Evolutionary conservation across 2,329 filamentous ascomycete species (phyloP).

Genomic region (Nigrospora osmanthi): DNA sequence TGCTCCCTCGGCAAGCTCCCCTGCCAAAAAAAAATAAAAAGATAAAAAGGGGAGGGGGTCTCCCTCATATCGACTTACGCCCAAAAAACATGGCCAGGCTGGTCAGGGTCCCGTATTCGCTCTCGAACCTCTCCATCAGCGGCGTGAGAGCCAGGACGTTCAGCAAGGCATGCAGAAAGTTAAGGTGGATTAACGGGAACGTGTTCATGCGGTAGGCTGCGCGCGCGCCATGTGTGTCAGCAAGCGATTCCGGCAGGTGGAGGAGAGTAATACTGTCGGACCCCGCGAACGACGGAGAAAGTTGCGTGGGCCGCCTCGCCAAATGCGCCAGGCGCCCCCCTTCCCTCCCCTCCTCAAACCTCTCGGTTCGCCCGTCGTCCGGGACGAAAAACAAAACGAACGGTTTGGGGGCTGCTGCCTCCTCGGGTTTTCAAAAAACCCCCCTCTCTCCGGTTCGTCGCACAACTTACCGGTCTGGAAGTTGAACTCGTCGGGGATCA

Average conservation of each 20-base stretch:
- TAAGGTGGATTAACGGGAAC: slow-evolving; percentile 78
- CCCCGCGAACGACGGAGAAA: too few relatives aligned
- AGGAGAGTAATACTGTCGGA: too few relatives aligned
- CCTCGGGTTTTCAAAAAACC: too few relatives aligned
- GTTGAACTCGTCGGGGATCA: slow-evolving; percentile 70
- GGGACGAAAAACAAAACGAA: too few relatives aligned
- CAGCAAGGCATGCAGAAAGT: slow-evolving; percentile 71
- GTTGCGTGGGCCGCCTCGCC: too few relatives aligned
- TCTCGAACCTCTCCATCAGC: slow-evolving; percentile 89
- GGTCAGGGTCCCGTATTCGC: slow-evolving; percentile 83
- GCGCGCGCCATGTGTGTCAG: slow-evolving; percentile 1
- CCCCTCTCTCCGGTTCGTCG: too few relatives aligned
- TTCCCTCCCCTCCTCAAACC: too few relatives aligned
- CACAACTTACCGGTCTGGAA: slow-evolving; percentile 58
- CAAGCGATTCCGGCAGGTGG: neutral
- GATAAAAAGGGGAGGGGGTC: too few relatives aligned
- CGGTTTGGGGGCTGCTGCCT: too few relatives aligned
- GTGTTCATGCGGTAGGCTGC: slow-evolving; percentile 95
- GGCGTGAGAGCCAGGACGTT: slow-evolving; percentile 77
- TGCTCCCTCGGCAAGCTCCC: neutral
- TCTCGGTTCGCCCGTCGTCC: too few relatives aligned
- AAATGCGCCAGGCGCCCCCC: too few relatives aligned
- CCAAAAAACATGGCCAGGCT: slow-evolving; percentile 85
- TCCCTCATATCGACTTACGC: slow-evolving; percentile 52
- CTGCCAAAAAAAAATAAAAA: too few relatives aligned